Evolutionary conservation across 495 filamentous ascomycete genomes (phyloP).

Genomic region (Aspergillus campestris): DNA sequence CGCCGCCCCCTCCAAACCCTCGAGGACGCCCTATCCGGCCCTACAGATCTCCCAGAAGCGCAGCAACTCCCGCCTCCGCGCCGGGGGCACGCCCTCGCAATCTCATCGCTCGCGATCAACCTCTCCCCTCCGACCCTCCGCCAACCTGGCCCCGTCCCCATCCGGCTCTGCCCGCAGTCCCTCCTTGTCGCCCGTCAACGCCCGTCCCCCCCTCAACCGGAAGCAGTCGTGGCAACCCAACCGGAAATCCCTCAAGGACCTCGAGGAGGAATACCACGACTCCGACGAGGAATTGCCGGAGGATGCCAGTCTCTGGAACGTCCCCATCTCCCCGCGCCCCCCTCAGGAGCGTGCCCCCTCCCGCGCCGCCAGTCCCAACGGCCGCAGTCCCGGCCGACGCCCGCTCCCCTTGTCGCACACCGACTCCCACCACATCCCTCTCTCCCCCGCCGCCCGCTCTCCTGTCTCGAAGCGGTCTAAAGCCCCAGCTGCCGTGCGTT

Average conservation of each 20-base stretch:
- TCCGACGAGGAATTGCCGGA: constrained; percentile 90
- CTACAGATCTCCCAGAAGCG: constrained; percentile 18
- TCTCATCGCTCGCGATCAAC: constrained; percentile 33
- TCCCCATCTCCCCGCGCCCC: constrained; percentile 86
- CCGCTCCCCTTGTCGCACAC: constrained; percentile 37
- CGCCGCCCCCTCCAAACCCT: constrained; percentile 29
- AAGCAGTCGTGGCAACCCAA: constrained; percentile 61
- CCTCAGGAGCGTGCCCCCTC: constrained; percentile 53
- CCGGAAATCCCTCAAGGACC: constrained; percentile 66
- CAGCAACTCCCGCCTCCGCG: constrained; percentile 3
- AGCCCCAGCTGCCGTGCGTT: constrained; percentile 22
- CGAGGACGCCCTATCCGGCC: constrained; percentile 34
- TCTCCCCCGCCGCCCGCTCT: constrained; percentile 6
- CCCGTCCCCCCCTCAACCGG: constrained; percentile 23
- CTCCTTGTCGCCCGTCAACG: constrained; percentile 28
- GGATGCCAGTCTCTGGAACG: constrained; percentile 84
- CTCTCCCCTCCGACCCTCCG: constrained; percentile 28
- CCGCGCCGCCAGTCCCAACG: constrained; percentile 46
- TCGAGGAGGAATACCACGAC: constrained; percentile 83
- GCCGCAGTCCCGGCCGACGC: constrained; percentile 29
- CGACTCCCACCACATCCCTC: constrained; percentile 16
- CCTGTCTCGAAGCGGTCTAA: constrained; percentile 27
- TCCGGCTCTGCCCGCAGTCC: constrained; percentile 19
- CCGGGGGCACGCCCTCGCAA: constrained; percentile 17
- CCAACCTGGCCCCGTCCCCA: constrained; percentile 21